Conservation (phyloP, 2,329 filamentous ascomycete genomes). For the Diaporthe ilicicola region DNA sequence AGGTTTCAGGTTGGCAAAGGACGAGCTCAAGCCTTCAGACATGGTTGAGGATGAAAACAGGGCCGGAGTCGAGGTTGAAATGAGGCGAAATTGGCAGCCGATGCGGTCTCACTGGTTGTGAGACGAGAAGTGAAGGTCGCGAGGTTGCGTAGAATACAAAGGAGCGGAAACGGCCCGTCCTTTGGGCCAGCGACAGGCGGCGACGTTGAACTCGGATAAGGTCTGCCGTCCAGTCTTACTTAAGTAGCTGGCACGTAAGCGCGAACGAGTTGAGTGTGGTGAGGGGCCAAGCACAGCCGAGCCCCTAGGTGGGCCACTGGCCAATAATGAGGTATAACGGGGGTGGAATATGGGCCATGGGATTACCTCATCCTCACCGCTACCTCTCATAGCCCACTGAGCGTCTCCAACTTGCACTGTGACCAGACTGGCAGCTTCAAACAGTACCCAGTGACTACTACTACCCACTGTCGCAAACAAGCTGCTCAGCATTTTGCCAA, state of each 20-base stretch:
- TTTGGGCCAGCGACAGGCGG: background rate
- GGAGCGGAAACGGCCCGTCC: background rate
- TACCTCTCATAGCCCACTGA: background rate
- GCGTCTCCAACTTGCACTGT: background rate
- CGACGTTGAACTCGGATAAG: background rate
- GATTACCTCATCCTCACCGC: conserved; percentile 18
- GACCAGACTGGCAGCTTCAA: background rate
- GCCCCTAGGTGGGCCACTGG: conserved; percentile 6
- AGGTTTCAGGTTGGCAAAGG: conserved; percentile 49
- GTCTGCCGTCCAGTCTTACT: background rate
- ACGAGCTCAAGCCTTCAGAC: conserved; percentile 19
- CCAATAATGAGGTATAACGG: background rate
- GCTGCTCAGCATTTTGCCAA: background rate
- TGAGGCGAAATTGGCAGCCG: background rate
- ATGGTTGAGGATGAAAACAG: background rate
- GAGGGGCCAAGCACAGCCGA: conserved; percentile 21
- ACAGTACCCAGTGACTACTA: too few species aligned
- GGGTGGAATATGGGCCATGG: background rate
- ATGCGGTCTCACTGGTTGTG: background rate
- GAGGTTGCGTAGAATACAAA: background rate
- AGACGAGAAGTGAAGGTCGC: background rate
- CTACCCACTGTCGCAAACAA: background rate
- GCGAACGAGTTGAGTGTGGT: background rate
- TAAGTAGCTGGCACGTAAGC: background rate
- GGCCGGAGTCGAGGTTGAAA: background rate